Evolutionary conservation across 164 flowering plant genomes (phyloP).

Genomic region (Paratinospora sagittata): DNA sequence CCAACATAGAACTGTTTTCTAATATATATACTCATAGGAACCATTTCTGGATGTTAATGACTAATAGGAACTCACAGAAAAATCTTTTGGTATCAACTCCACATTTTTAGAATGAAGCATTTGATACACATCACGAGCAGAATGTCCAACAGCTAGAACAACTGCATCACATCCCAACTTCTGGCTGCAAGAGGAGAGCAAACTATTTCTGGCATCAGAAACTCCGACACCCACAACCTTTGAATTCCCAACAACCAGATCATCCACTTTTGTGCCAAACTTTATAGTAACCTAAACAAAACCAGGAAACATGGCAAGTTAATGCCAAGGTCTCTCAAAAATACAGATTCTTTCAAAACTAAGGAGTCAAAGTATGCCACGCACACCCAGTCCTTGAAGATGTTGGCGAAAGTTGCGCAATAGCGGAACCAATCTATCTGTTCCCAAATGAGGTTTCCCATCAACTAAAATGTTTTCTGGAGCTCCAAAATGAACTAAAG

Average conservation of each 20-base stretch:
- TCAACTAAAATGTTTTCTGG: constrained; percentile 71
- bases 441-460: constrained; percentile 98
- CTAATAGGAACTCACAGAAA: constrained; percentile 65
- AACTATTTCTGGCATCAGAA: constrained; percentile 43
- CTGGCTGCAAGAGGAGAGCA: constrained; percentile 24
- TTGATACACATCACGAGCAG: constrained; percentile 91
- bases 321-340: background rate
- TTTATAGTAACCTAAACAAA: constrained; percentile 61
- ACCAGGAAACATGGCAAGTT: background rate
- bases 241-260: constrained; percentile 56
- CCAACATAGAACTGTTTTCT: background rate
- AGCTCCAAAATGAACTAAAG: constrained; percentile 94
- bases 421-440: constrained; percentile 84
- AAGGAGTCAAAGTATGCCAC: constrained; percentile 21
- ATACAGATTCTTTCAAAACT: background rate
- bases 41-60: background rate
- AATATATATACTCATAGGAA: background rate
- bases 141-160: constrained; percentile 94
- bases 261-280: constrained; percentile 91
- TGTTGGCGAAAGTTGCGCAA: constrained; percentile 73
- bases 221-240: constrained; percentile 65
- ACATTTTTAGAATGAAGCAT: constrained; percentile 80
- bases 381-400: constrained; percentile 66
- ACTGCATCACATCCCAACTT: constrained; percentile 66
- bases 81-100: constrained; percentile 73